phyloP scores from a whole-genome alignment of 345 rosid species.

The Brassica incana region DNA sequence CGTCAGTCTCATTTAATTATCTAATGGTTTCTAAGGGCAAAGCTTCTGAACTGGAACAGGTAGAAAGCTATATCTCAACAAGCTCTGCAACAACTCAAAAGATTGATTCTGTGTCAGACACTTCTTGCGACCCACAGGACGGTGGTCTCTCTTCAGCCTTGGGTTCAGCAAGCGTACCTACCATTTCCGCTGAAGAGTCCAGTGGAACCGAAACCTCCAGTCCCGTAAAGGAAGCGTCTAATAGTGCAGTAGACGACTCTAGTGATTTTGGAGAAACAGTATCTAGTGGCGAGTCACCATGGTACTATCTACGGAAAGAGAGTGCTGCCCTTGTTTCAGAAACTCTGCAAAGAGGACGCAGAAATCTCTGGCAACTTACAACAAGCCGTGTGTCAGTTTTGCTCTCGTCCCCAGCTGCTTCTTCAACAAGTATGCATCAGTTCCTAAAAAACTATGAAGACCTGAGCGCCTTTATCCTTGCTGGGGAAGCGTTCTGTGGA shows the following conservation, averaged over 20 bases:
- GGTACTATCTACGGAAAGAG: constrained; percentile 94
- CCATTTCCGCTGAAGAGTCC: constrained; percentile 44
- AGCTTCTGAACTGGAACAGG: constrained; percentile 42
- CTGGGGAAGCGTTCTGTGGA: constrained; percentile 98
- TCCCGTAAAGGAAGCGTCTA: constrained; percentile 33
- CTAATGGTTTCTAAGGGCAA: constrained; percentile 40
- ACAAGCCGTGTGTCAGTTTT: constrained; percentile 90
- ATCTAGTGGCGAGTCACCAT: constrained; percentile 75
- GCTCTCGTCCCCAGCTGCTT: constrained; percentile 80
- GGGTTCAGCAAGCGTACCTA: constrained; percentile 42
- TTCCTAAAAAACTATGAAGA: constrained; percentile 93
- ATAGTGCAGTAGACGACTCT: constrained; percentile 42
- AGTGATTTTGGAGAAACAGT: constrained; percentile 56
- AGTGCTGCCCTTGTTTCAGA: constrained; percentile 81
- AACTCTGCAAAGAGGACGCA: constrained; percentile 86
- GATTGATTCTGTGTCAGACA: constrained; percentile 40
- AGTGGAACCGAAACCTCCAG: constrained; percentile 39
- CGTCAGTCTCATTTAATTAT: neutral
- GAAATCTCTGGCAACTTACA: constrained; percentile 96
- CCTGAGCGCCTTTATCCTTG: constrained; percentile 76
- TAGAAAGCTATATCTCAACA: constrained; percentile 43
- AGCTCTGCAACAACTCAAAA: constrained; percentile 42
- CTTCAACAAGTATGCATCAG: constrained; percentile 92
- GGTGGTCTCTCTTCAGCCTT: constrained; percentile 41
- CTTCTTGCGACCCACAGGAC: constrained; percentile 42